These are phyloP conservation scores for Simplicillium sp. DNA, from an alignment of 2,329 filamentous ascomycete species.

Conservation along the genomic window DNA sequence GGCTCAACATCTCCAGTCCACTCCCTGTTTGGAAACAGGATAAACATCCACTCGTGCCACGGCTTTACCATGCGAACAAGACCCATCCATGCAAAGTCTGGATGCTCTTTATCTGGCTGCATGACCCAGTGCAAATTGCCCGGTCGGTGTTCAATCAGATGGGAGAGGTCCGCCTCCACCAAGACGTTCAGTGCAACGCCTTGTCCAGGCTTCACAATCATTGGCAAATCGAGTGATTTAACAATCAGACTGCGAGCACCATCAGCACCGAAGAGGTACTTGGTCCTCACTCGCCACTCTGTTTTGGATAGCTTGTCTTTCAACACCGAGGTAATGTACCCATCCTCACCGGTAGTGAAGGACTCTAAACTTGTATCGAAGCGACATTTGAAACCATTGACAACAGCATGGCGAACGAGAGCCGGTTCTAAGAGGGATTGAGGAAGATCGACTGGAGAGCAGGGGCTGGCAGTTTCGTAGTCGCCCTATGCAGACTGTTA, in stretches of 20 bases:
- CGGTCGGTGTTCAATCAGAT: constrained; percentile 35
- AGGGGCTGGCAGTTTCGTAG: constrained; percentile 31
- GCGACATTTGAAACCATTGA: constrained; percentile 23
- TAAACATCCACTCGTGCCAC: constrained; percentile 54
- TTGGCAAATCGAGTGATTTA: constrained; percentile 23
- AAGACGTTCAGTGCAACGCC: constrained; percentile 30
- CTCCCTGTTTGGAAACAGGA: constrained; percentile 30
- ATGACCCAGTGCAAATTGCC: constrained; percentile 55
- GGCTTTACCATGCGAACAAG: constrained; percentile 52
- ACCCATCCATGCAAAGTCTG: constrained; percentile 38
- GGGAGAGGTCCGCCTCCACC: constrained; percentile 35
- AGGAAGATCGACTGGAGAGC: constrained; percentile 29
- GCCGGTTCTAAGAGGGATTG: constrained; percentile 32
- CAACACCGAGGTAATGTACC: constrained; percentile 19
- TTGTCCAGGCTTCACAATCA: constrained; percentile 30
- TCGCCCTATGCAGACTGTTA: constrained; percentile 21
- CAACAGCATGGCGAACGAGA: constrained; percentile 24
- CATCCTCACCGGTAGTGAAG: constrained; percentile 15
- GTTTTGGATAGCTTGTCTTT: constrained; percentile 23
- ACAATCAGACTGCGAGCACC: constrained; percentile 30
- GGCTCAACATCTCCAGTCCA: constrained; percentile 10
- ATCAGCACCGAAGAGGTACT: constrained; percentile 47
- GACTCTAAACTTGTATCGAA: constrained; percentile 25
- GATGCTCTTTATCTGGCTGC: constrained; percentile 40
- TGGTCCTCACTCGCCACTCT: constrained; percentile 34